phyloP scores from a whole-genome alignment of 179 eudicot species.

The Sideroxylon spinosum region DNA sequence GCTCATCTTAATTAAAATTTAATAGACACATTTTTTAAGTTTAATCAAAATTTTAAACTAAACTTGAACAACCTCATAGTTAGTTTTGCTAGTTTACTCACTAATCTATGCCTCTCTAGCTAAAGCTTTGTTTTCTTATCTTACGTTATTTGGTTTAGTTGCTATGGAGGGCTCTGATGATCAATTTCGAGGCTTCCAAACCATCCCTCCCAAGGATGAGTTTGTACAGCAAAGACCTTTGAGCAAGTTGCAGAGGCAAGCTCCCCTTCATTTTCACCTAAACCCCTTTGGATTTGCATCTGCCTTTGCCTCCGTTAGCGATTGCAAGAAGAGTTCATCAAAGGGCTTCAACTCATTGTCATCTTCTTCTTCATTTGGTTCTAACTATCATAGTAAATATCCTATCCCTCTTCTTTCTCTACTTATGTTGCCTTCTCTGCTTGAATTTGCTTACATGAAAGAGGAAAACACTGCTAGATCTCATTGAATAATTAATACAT shows the following conservation, averaged over 20 bases:
- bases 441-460: slow-evolving; percentile 17
- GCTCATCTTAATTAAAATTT: too few species aligned
- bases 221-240: slow-evolving; percentile 17
- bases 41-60: too few species aligned
- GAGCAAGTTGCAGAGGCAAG: slow-evolving; percentile 42
- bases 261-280: slow-evolving; percentile 45
- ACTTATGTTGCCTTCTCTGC: slow-evolving; percentile 44
- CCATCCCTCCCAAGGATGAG: slow-evolving; percentile 26
- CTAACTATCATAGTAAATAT: slow-evolving; percentile 32
- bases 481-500: slow-evolving; percentile 7
- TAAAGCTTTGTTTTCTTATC: not conserved
- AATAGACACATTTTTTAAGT: too few species aligned
- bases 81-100: not conserved
- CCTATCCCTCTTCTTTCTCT: slow-evolving; percentile 56
- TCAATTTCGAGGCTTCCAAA: slow-evolving; percentile 51
- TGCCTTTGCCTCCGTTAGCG: not conserved
- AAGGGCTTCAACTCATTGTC: not conserved
- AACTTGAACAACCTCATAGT: too few species aligned
- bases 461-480: slow-evolving; percentile 20
- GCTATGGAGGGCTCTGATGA: slow-evolving; percentile 29
- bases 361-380: slow-evolving; percentile 17
- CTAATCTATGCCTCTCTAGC: not conserved
- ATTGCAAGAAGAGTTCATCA: slow-evolving; percentile 19
- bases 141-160: not conserved
- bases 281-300: too few species aligned